phyloP scores from a whole-genome alignment of 106 monocot species.

The Dactylorhiza incarnata region DNA sequence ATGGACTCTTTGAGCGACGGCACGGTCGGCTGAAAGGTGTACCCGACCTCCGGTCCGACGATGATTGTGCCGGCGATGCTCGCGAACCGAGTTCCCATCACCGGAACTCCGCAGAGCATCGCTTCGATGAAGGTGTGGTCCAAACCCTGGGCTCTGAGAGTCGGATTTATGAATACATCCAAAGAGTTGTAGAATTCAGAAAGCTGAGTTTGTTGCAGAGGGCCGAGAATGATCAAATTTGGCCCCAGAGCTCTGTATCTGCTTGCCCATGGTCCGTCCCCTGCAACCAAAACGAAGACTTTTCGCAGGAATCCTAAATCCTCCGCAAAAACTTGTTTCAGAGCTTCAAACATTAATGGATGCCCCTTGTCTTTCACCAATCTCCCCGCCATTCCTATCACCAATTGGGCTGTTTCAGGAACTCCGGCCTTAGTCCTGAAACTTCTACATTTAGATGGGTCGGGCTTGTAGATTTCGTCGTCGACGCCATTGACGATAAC shows the following conservation, averaged over 20 bases:
- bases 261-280: slow-evolving; percentile 75
- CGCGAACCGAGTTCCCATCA: slow-evolving; percentile 64
- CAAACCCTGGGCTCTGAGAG: slow-evolving; percentile 70
- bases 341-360: slow-evolving; percentile 69
- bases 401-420: slow-evolving; percentile 46
- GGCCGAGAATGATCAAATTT: slow-evolving; percentile 51
- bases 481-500: slow-evolving; percentile 81
- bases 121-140: slow-evolving; percentile 88
- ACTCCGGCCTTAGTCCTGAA: slow-evolving; percentile 40
- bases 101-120: slow-evolving; percentile 56
- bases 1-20: slow-evolving; percentile 45
- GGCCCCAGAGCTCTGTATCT: slow-evolving; percentile 51
- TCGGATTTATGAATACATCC: slow-evolving; percentile 71
- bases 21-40: slow-evolving; percentile 61
- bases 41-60: slow-evolving; percentile 43
- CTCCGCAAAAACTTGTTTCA: slow-evolving; percentile 43
- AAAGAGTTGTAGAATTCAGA: slow-evolving; percentile 65
- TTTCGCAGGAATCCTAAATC: slow-evolving; percentile 19
- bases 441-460: slow-evolving; percentile 14
- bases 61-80: slow-evolving; percentile 70
- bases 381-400: slow-evolving; percentile 72
- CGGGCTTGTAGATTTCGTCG: slow-evolving; percentile 41
- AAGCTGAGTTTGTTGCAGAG: slow-evolving; percentile 44
- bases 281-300: slow-evolving; percentile 55
- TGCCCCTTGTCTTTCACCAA: slow-evolving; percentile 90